Evolutionary conservation across 2,329 filamentous ascomycete genomes (phyloP).

Genomic region (Aspergillus hortae): DNA sequence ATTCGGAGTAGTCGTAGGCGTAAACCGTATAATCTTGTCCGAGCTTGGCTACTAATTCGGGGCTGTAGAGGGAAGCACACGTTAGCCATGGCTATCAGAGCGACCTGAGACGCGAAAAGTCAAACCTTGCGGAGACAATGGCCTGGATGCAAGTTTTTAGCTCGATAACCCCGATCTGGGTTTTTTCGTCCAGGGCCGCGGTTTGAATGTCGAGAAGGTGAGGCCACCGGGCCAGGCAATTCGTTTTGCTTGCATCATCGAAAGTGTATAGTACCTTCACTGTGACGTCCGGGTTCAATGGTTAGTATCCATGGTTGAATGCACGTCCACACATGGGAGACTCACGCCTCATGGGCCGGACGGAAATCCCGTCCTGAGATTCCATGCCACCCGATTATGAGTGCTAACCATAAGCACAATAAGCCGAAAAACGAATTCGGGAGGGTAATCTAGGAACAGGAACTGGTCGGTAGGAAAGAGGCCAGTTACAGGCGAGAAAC

Average conservation of each 20-base stretch:
- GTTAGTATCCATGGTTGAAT: constrained; percentile 14
- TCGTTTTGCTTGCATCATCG: constrained; percentile 80
- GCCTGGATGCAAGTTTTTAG: constrained; percentile 82
- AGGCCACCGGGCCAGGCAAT: constrained; percentile 83
- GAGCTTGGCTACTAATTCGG: constrained; percentile 73
- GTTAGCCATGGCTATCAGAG: constrained; percentile 1
- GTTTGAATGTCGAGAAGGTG: constrained; percentile 77
- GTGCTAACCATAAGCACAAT: constrained; percentile 28
- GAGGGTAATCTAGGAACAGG: not conserved
- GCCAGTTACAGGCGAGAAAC: not conserved
- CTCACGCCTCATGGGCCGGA: constrained; percentile 67
- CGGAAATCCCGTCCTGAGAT: constrained; percentile 52
- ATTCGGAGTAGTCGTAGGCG: constrained; percentile 93
- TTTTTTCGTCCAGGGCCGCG: constrained; percentile 73
- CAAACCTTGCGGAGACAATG: constrained; percentile 62
- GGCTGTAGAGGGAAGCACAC: constrained; percentile 52
- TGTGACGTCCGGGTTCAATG: constrained; percentile 37
- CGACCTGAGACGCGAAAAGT: constrained; percentile 1
- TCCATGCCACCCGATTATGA: constrained; percentile 35
- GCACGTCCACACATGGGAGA: constrained; percentile 13
- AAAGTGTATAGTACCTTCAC: constrained; percentile 98
- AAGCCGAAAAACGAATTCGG: not conserved
- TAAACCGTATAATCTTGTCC: constrained; percentile 92
- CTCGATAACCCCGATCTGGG: constrained; percentile 81
- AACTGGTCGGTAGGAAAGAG: not conserved